Evolutionary conservation across 2,329 filamentous ascomycete genomes (phyloP).

Genomic region (Colletotrichum costaricense): DNA sequence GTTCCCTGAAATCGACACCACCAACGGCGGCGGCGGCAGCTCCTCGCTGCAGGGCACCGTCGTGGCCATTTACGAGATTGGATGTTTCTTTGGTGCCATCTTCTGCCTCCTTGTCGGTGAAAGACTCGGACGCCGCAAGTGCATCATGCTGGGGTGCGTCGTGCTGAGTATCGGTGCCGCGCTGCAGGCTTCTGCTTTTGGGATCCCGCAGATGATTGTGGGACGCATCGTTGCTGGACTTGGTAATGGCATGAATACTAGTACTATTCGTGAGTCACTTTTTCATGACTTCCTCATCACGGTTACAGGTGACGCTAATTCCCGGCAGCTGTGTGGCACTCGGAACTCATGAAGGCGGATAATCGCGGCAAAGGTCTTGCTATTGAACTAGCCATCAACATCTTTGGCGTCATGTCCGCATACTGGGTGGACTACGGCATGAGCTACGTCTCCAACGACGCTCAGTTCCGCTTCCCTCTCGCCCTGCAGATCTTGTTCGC

Average conservation of each 20-base stretch:
- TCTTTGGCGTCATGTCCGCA: conserved; percentile 48
- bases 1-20: conserved; percentile 50
- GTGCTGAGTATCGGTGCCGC: conserved; percentile 55
- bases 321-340: conserved; percentile 51
- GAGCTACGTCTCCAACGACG: conserved; percentile 47
- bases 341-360: conserved; percentile 53
- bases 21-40: conserved; percentile 45
- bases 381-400: conserved; percentile 51
- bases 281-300: background rate
- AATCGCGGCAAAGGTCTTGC: conserved; percentile 48
- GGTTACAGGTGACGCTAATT: background rate
- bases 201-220: conserved; percentile 54
- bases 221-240: conserved; percentile 57
- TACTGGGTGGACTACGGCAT: conserved; percentile 54
- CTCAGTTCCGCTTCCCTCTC: conserved; percentile 57
- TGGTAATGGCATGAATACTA: conserved; percentile 59
- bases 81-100: conserved; percentile 59
- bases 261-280: conserved; percentile 51
- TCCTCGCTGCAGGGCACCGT: conserved; percentile 57
- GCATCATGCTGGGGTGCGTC: conserved; percentile 52
- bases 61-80: conserved; percentile 59
- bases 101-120: conserved; percentile 54
- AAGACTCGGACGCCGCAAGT: conserved; percentile 53
- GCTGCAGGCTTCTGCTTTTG: conserved; percentile 55
- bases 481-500: conserved; percentile 57